A percentile compares a stretch with the other conserved stretches of the same genome.
Conservation (phyloP, 306 rosid species). For the Cercis canadensis region DNA sequence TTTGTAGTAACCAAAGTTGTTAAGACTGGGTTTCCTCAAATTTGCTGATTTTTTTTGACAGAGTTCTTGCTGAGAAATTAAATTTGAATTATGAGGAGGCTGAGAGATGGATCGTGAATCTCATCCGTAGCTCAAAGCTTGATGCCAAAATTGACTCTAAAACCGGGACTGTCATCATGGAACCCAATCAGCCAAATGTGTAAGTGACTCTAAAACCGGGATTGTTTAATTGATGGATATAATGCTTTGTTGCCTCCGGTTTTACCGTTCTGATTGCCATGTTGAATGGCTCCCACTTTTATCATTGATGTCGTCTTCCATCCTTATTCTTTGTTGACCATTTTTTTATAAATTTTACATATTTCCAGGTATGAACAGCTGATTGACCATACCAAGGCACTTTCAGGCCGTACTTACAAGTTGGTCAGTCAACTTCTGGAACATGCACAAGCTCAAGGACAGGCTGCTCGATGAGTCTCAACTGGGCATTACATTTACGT, state of each 20-base stretch:
- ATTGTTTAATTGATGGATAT: constrained; percentile 7
- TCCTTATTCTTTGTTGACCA: background rate
- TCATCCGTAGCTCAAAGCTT: constrained; percentile 83
- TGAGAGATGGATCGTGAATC: constrained; percentile 93
- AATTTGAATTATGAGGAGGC: constrained; percentile 93
- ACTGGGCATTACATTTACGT: constrained; percentile 18
- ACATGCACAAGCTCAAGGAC: constrained; percentile 70
- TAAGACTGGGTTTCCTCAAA: background rate
- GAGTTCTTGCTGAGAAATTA: constrained; percentile 91
- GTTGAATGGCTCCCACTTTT: background rate
- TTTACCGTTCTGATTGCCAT: background rate
- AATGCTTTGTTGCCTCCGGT: constrained; percentile 3
- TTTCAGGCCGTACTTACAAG: constrained; percentile 81
- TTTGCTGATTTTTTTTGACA: constrained; percentile 43
- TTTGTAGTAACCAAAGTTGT: background rate
- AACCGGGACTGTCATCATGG: constrained; percentile 78
- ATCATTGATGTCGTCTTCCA: background rate
- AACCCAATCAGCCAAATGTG: constrained; percentile 88
- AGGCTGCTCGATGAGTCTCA: constrained; percentile 57
- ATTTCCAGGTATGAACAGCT: constrained; percentile 84
- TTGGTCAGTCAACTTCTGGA: constrained; percentile 73
- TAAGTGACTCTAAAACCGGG: constrained; percentile 46
- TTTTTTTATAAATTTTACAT: background rate
- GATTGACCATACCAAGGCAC: constrained; percentile 84
- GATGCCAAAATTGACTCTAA: constrained; percentile 85